Conservation (phyloP, 768 basidiomycete species). For the Collybia nuda region DNA sequence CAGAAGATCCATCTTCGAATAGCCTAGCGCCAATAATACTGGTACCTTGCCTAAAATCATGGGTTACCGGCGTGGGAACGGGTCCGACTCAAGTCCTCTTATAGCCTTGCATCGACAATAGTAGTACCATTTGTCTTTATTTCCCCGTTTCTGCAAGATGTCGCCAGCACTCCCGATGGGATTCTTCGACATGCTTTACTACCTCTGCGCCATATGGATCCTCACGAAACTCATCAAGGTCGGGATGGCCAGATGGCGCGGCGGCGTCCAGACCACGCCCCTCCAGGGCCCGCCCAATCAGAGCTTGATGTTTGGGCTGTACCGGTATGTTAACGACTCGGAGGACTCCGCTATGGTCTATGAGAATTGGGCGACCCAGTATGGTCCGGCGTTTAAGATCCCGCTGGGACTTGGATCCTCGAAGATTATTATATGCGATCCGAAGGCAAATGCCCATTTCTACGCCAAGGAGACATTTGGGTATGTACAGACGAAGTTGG, state of each 20-base stretch:
- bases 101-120: no score
- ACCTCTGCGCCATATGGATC: constrained; percentile 4
- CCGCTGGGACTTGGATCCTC: constrained; percentile 33
- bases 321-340: constrained; percentile 22
- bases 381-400: constrained; percentile 46
- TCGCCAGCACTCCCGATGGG: constrained; percentile 5
- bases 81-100: no score
- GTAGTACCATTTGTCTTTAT: no score
- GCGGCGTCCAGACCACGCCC: constrained; percentile 21
- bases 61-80: no score
- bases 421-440: constrained; percentile 38
- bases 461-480: constrained; percentile 48
- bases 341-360: constrained; percentile 31
- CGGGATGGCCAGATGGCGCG: constrained; percentile 1
- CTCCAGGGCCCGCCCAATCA: constrained; percentile 41
- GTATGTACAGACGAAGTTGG: constrained; percentile 40
- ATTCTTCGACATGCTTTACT: constrained; percentile 6
- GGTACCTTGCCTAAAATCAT: no score
- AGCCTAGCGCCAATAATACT: no score
- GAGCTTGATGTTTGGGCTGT: constrained; percentile 42
- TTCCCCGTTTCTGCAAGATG: not conserved
- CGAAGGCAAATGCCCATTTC: constrained; percentile 51
- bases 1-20: no score
- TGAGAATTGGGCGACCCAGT: constrained; percentile 46
- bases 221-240: constrained; percentile 1